Base-by-base conservation (phyloP, 257 asterid genomes). In the Solanum piurae region DNA sequence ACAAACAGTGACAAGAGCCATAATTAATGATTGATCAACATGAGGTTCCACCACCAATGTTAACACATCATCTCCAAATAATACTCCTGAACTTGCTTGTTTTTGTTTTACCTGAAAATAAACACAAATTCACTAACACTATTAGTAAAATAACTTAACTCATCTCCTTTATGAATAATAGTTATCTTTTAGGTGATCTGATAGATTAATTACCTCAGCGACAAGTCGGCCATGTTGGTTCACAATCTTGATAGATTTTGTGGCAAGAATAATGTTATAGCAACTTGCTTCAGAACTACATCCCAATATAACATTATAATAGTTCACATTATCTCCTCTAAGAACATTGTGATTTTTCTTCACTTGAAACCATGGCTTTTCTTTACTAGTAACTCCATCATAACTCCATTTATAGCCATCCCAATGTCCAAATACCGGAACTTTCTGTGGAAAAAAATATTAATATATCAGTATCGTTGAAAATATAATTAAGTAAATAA, bases 1-100 rank as follows among this genome's bases (percentile, higher is more conserved):
- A 88, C 91, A 92, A 8, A 92, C 96, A 6, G 94, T 84, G 7
- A 94, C 93, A 64, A 95, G 90, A 60, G 97, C 96, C 94, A 95
- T 89, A 40, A 92, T 69, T 27, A 93, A 64, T 52, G 96, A 89
- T 29, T 92, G 92, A 89, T 94, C 98, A 27, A 88, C 86, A 5
- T 87, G 91, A 11, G 95, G 91, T 87, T 95, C 96, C 89, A 94
- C 96, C 20, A 85, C 90, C 74, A 95, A 75, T 44, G 89, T 88
- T 34, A 93, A 34, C 37, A 95, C 98, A 91, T 95, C 98, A 40
- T 90, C 90, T 64, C 98, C 98, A 84, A 91, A 88, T 33, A 74
- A 31, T 86, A 93, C 89, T 72, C 98, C 98, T 16, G 88, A 40
- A 71, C 88, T 27, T 66, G 95, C 79, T 23, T 91, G 89, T 77